phyloP scores from a whole-genome alignment of 1,284 basidiomycete genomes.

The Trametes versicolor region DNA sequence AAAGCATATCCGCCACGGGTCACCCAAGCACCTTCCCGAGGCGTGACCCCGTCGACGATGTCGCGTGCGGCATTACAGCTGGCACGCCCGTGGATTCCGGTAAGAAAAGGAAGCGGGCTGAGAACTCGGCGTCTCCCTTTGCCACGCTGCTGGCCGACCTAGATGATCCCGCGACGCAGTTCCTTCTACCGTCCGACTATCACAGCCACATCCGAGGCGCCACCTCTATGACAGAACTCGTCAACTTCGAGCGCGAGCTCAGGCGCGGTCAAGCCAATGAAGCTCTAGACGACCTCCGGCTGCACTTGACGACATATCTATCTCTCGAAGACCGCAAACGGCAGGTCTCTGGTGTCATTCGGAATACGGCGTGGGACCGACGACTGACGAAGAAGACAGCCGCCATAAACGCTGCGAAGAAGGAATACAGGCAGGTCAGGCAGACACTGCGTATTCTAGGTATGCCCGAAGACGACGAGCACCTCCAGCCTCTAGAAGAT shows the following conservation, averaged over 20 bases:
- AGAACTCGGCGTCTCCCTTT: too few species aligned
- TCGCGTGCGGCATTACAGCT: too few species aligned
- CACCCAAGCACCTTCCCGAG: too few species aligned
- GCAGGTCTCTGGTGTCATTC: not conserved
- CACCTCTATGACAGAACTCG: not conserved
- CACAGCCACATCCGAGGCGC: not conserved
- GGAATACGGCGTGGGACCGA: not conserved
- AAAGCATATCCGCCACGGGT: too few species aligned
- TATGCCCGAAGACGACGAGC: not conserved
- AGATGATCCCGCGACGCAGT: not conserved
- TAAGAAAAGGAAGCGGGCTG: not conserved
- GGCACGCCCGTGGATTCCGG: too few species aligned
- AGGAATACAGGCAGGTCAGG: not conserved
- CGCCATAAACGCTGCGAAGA: not conserved
- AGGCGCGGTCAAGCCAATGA: not conserved
- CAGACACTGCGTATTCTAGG: not conserved
- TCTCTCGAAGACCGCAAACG: not conserved
- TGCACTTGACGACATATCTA: not conserved
- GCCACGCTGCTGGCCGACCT: not conserved
- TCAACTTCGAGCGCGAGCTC: not conserved
- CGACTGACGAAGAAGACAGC: not conserved
- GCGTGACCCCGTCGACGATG: too few species aligned
- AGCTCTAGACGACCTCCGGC: not conserved
- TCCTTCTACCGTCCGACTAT: not conserved
- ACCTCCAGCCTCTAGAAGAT: not conserved